phyloP scores from a whole-genome alignment of 2,329 filamentous ascomycete genomes.

The Fusarium temperatum region DNA sequence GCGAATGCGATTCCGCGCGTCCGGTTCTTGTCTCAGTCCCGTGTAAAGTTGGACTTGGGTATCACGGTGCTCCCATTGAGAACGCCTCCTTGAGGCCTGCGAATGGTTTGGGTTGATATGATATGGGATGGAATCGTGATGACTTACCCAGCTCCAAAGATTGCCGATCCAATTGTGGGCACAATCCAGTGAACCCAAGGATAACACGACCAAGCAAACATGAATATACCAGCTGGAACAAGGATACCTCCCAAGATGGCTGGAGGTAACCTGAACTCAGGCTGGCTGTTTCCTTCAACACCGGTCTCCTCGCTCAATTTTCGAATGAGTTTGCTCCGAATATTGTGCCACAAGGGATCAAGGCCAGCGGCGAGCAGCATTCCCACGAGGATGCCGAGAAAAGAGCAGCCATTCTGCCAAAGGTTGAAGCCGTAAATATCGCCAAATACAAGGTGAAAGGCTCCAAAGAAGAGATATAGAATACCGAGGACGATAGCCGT shows the following conservation, averaged over 20 bases:
- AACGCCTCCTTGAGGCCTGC: conserved; percentile 5
- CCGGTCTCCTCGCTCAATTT: conserved; percentile 62
- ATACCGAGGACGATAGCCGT: conserved; percentile 88
- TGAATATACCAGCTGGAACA: conserved; percentile 84
- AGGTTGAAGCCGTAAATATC: conserved; percentile 79
- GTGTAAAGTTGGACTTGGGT: background rate
- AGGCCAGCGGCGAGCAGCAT: conserved; percentile 71
- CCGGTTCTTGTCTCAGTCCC: conserved; percentile 26
- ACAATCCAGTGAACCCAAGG: conserved; percentile 78
- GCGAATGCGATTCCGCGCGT: conserved; percentile 10
- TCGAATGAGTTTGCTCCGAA: conserved; percentile 66
- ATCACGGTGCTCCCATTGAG: background rate
- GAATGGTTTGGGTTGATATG: conserved; percentile 6
- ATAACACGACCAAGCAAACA: conserved; percentile 88
- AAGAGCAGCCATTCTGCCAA: conserved; percentile 82
- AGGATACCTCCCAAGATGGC: conserved; percentile 78
- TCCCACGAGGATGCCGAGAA: conserved; percentile 75
- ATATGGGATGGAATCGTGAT: conserved; percentile 52
- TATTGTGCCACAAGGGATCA: conserved; percentile 72
- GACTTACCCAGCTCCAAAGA: conserved; percentile 77
- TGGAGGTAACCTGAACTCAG: conserved; percentile 85
- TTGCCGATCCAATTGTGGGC: conserved; percentile 74
- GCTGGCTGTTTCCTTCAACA: conserved; percentile 71
- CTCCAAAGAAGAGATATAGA: conserved; percentile 90
- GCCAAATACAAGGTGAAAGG: conserved; percentile 82